These are phyloP conservation scores for Pelargonium fulgidum DNA, from an alignment of 441 rosid species.

Conservation along the genomic window DNA sequence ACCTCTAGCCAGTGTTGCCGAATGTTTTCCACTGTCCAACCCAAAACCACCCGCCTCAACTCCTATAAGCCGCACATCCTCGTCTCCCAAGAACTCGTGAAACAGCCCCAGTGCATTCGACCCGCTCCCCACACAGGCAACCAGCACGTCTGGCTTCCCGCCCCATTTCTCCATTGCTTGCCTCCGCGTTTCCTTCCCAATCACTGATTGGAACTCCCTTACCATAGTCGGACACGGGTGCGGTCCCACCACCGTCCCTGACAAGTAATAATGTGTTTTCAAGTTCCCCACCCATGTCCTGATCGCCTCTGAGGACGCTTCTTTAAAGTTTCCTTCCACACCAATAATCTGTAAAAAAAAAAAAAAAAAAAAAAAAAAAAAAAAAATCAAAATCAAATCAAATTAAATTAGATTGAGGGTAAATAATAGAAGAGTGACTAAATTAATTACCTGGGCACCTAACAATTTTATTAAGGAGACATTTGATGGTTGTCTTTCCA, in stretches of 20 bases:
- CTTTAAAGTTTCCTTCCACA: constrained; percentile 48
- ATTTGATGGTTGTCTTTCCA: constrained; percentile 52
- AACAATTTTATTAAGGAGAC: constrained; percentile 47
- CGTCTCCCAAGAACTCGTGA: constrained; percentile 54
- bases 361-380: no score
- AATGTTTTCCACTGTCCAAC: constrained; percentile 55
- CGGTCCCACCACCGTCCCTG: constrained; percentile 69
- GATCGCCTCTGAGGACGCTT: constrained; percentile 66
- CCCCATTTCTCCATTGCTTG: constrained; percentile 77
- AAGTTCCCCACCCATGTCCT: constrained; percentile 47
- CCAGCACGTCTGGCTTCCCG: constrained; percentile 65
- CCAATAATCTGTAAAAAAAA: constrained; percentile 33
- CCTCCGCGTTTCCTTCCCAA: constrained; percentile 65
- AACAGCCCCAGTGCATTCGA: constrained; percentile 76
- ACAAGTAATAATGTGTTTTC: constrained; percentile 36
- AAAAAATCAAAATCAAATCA: no score
- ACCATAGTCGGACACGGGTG: constrained; percentile 79
- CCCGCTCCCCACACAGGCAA: constrained; percentile 82
- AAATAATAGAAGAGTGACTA: no score
- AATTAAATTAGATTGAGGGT: no score
- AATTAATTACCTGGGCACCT: constrained; percentile 64
- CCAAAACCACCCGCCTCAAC: constrained; percentile 78
- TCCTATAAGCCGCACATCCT: constrained; percentile 60
- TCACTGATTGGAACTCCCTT: constrained; percentile 65
- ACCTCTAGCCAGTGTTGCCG: constrained; percentile 65